Conservation (phyloP, 495 filamentous ascomycete species). For the Penicillium canariense region DNA sequence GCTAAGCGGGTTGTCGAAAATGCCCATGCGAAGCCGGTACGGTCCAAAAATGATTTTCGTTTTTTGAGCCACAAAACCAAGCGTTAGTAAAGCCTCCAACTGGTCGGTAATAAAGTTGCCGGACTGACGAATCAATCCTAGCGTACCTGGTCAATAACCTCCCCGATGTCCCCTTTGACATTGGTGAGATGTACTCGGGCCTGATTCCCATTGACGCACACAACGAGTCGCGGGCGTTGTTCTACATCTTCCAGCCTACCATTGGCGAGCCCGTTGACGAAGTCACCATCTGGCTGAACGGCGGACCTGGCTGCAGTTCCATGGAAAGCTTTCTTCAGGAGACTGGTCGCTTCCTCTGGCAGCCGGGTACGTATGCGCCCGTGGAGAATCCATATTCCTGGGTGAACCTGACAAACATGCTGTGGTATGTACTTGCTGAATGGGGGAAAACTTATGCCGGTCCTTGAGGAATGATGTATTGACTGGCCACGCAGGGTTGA, state of each 20-base stretch:
- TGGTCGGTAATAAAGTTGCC: no score
- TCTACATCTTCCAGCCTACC: slow-evolving; percentile 52
- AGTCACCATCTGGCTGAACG: slow-evolving; percentile 72
- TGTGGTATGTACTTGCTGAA: slow-evolving; percentile 43
- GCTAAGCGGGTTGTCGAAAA: slow-evolving; percentile 73
- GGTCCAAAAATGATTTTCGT: slow-evolving; percentile 30
- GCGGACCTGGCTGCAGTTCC: slow-evolving; percentile 66
- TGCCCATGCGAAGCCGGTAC: slow-evolving; percentile 10
- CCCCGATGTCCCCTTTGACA: slow-evolving; percentile 69
- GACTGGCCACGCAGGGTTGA: slow-evolving; percentile 39
- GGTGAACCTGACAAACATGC: slow-evolving; percentile 64
- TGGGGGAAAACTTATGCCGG: neutral
- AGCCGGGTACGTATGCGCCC: slow-evolving; percentile 56
- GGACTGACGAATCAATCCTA: no score
- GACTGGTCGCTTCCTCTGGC: slow-evolving; percentile 64
- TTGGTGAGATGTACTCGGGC: slow-evolving; percentile 76
- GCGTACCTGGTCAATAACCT: slow-evolving; percentile 65
- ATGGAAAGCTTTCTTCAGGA: slow-evolving; percentile 66
- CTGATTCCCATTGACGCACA: slow-evolving; percentile 64
- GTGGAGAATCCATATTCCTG: slow-evolving; percentile 63
- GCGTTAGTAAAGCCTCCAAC: no score
- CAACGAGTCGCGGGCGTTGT: slow-evolving; percentile 47
- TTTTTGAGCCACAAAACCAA: slow-evolving; percentile 38
- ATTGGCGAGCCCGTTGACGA: slow-evolving; percentile 57
- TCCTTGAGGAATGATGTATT: neutral